These are phyloP conservation scores for Sugiyamaella smithiae DNA, from an alignment of 805 yeast species.

Conservation along the genomic window DNA sequence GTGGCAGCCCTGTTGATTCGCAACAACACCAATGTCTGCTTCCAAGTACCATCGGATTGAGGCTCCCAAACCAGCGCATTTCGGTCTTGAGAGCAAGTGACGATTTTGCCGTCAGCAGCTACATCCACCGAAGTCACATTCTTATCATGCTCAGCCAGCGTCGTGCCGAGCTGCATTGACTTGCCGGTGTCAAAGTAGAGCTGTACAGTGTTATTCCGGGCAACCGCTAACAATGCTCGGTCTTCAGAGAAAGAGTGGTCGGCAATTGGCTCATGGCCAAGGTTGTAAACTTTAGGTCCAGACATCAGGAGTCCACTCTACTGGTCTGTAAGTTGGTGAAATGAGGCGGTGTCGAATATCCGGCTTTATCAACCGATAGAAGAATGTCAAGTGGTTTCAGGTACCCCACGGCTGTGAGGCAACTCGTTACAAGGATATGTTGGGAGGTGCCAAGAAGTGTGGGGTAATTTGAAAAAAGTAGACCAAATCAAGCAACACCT, in stretches of 20 bases:
- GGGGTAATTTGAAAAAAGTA: no score
- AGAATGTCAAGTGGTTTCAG: no score
- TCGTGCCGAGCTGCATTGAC: conserved; percentile 59
- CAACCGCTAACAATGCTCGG: conserved; percentile 65
- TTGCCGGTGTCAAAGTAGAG: conserved; percentile 56
- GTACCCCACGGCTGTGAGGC: no score
- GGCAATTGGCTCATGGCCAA: conserved; percentile 82
- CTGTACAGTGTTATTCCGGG: conserved; percentile 74
- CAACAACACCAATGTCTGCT: conserved; percentile 87
- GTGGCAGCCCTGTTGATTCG: conserved; percentile 96
- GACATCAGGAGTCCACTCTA: conserved; percentile 3
- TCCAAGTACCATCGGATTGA: conserved; percentile 55
- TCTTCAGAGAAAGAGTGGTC: conserved; percentile 87
- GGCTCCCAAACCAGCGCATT: conserved; percentile 97
- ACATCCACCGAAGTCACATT: conserved; percentile 93
- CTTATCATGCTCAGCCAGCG: conserved; percentile 83
- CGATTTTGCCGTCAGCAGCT: conserved; percentile 81
- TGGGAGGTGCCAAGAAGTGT: no score
- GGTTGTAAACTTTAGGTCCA: conserved; percentile 28
- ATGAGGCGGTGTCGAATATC: conserved; percentile 12
- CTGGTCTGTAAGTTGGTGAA: conserved; percentile 12
- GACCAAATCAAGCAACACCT: no score
- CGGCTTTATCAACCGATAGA: no score
- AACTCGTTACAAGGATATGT: no score
- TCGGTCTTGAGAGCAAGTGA: conserved; percentile 96